These are phyloP conservation scores for Adansonia gregorii DNA, from an alignment of 441 rosid genomes.

Conservation along the genomic window DNA sequence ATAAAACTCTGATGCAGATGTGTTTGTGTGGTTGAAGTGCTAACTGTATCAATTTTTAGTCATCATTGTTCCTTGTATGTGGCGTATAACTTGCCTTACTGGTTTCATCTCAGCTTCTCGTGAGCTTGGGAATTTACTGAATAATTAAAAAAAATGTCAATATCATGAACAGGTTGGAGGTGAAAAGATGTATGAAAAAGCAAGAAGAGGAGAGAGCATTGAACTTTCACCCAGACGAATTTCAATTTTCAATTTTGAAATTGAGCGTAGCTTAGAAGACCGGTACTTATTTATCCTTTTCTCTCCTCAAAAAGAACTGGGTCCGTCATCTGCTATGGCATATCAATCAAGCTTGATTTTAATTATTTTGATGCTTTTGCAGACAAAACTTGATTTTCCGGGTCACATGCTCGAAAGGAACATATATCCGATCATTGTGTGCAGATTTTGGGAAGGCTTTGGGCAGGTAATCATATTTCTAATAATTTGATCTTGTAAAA, in stretches of 20 bases:
- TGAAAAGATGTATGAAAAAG: conserved; percentile 97
- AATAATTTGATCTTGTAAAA: conserved; percentile 17
- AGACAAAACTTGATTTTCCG: conserved; percentile 90
- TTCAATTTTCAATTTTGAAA: conserved; percentile 78
- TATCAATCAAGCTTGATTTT: conserved; percentile 16
- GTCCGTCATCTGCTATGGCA: background rate
- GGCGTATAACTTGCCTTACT: background rate
- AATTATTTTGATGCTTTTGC: conserved; percentile 34
- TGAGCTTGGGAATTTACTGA: background rate
- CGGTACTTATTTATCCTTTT: conserved; percentile 44
- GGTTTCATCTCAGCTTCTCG: background rate
- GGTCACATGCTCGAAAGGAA: conserved; percentile 88
- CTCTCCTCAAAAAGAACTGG: background rate
- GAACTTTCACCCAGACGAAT: conserved; percentile 91
- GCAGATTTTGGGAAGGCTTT: conserved; percentile 93
- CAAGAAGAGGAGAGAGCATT: conserved; percentile 89
- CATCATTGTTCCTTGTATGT: background rate
- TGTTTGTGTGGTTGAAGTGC: background rate
- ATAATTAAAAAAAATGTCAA: conserved; percentile 5
- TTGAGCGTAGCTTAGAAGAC: conserved; percentile 92
- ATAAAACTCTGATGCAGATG: background rate
- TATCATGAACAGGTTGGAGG: conserved; percentile 72
- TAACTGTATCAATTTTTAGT: conserved; percentile 4
- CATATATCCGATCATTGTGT: conserved; percentile 91
- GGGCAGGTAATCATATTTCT: conserved; percentile 56